A percentile compares a stretch with the other conserved stretches of the same genome.
Conservation (phyloP, 2,329 filamentous ascomycete species). For the Trichoderma citrinoviride region DNA sequence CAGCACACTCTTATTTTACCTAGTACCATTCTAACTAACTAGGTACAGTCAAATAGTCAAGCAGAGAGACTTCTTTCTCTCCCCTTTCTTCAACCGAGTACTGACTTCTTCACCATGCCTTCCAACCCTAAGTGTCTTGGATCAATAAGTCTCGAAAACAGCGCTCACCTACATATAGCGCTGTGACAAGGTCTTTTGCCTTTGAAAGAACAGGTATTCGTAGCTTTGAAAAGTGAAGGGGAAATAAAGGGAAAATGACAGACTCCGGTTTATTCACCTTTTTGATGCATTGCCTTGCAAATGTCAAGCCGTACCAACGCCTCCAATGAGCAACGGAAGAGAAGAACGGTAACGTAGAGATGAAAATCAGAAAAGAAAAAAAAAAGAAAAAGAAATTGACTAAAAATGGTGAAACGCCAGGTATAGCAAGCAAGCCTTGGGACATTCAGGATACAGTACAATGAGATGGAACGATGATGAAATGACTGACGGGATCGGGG, state of each 20-base stretch:
- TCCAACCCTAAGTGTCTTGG: no score
- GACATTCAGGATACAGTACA: background rate
- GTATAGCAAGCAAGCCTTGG: background rate
- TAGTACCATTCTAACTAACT: background rate
- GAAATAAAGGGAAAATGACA: background rate
- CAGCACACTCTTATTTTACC: background rate
- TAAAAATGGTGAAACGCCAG: background rate
- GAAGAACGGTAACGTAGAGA: no score
- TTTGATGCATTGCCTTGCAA: conserved; percentile 1
- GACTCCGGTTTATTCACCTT: conserved; percentile 13
- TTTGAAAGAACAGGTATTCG: no score
- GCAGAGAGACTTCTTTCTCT: background rate
- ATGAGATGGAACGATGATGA: background rate
- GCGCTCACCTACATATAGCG: background rate
- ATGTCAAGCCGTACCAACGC: conserved; percentile 12
- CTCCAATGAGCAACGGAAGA: conserved; percentile 5
- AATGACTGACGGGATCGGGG: background rate
- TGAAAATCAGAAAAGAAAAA: background rate
- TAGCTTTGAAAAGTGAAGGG: background rate
- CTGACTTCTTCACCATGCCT: no score
- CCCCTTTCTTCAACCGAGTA: background rate
- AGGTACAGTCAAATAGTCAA: background rate
- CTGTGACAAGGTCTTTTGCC: background rate
- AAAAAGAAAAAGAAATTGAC: background rate
- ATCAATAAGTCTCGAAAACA: no score